Conservation (phyloP, 805 yeast genomes). For the Kluyveromyces nonfermentans region DNA sequence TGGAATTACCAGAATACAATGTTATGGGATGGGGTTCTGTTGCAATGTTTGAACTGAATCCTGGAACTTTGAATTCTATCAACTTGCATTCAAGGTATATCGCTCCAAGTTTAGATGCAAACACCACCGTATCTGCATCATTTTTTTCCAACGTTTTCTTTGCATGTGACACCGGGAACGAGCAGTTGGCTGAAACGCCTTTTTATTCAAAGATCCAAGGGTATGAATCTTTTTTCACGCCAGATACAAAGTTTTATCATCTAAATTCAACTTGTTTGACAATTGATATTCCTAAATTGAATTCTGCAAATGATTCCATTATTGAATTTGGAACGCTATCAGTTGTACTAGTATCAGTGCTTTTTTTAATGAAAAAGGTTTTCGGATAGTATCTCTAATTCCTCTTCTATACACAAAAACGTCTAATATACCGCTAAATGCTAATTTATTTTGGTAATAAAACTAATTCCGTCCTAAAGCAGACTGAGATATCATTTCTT, state of each 20-base stretch:
- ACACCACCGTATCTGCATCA: constrained; percentile 12
- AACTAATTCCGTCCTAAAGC: not conserved
- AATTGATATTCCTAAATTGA: constrained; percentile 37
- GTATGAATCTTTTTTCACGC: constrained; percentile 38
- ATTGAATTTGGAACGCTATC: constrained; percentile 31
- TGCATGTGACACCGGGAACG: constrained; percentile 36
- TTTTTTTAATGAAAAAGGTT: constrained; percentile 26
- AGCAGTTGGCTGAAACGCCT: constrained; percentile 25
- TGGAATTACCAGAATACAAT: constrained; percentile 46
- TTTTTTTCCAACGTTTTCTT: constrained; percentile 38
- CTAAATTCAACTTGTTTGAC: constrained; percentile 15
- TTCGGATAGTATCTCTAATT: constrained; percentile 1
- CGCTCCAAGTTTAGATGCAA: constrained; percentile 25
- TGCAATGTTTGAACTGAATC: constrained; percentile 31
- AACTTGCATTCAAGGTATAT: constrained; percentile 46
- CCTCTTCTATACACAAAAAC: not conserved
- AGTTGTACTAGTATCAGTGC: constrained; percentile 28
- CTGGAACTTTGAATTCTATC: constrained; percentile 25
- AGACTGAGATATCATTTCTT: constrained; percentile 12
- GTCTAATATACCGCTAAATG: not conserved
- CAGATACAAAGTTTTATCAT: constrained; percentile 36
- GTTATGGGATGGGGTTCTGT: constrained; percentile 37
- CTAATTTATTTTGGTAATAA: not conserved
- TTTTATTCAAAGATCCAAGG: constrained; percentile 35
- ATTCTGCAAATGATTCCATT: constrained; percentile 19